Evolutionary conservation across 179 eudicot species (phyloP).

Genomic region (Drosera spatulata): DNA sequence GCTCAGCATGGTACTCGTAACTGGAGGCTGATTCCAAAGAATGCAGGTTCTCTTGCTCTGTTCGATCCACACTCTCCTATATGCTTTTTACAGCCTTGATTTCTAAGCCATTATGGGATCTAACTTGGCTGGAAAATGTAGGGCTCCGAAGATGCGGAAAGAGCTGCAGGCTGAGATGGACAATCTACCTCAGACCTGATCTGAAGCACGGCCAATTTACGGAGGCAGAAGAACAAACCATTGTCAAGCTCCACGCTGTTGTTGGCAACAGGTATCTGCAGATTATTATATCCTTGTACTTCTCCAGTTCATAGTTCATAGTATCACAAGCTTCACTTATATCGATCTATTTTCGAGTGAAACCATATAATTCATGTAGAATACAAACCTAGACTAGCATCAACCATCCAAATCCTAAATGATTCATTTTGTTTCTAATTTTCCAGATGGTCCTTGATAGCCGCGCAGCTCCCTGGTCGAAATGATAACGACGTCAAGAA

Average conservation of each 20-base stretch:
- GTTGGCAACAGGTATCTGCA: constrained; percentile 71
- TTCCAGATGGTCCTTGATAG: constrained; percentile 84
- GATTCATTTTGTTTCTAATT: neutral
- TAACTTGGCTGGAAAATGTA: constrained; percentile 1
- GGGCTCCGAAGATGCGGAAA: constrained; percentile 94
- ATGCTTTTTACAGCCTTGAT: neutral
- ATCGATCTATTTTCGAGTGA: too few species aligned
- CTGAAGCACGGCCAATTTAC: constrained; percentile 86
- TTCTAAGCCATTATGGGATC: neutral
- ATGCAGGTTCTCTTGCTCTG: constrained; percentile 41
- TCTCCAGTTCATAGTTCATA: neutral
- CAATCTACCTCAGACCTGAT: constrained; percentile 90
- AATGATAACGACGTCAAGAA: constrained; percentile 95
- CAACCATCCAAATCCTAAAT: too few species aligned
- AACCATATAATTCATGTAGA: too few species aligned
- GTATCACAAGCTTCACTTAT: too few species aligned
- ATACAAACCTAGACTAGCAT: too few species aligned
- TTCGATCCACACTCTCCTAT: neutral
- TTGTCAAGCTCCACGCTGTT: constrained; percentile 80
- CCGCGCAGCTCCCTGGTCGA: constrained; percentile 89
- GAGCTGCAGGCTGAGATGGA: constrained; percentile 96
- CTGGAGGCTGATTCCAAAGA: constrained; percentile 91
- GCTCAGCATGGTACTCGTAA: constrained; percentile 90
- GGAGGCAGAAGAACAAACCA: constrained; percentile 75
- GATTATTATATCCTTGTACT: neutral